A percentile compares a stretch with the other conserved stretches of the same genome.
Conservation (phyloP, 2,329 filamentous ascomycete species). For the Fusarium foetens region DNA sequence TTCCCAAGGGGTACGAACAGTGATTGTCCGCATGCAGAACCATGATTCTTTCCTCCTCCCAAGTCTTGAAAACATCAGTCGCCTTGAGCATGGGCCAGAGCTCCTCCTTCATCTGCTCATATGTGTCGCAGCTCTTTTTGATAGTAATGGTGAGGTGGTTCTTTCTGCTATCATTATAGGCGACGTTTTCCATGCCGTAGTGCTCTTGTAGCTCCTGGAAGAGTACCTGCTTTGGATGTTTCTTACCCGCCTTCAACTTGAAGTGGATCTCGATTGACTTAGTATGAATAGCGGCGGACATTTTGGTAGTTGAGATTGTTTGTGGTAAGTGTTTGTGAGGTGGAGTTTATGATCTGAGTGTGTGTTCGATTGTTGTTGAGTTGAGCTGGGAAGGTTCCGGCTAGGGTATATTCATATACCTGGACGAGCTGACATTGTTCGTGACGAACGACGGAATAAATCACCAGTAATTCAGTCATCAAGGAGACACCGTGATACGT, state of each 20-base stretch:
- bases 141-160: background rate
- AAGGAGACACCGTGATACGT: too few species aligned
- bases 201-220: background rate
- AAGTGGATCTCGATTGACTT: background rate
- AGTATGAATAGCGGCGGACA: background rate
- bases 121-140: background rate
- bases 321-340: background rate
- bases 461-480: fast-evolving
- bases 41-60: background rate
- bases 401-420: background rate
- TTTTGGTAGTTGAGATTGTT: background rate
- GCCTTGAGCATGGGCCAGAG: background rate
- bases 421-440: background rate
- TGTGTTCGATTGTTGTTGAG: background rate
- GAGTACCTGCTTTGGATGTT: background rate
- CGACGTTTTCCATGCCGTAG: background rate
- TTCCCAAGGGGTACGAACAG: background rate
- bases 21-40: background rate
- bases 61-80: background rate
- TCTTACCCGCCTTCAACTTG: background rate
- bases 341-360: background rate
- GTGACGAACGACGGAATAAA: background rate
- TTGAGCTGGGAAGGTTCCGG: background rate
- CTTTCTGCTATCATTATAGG: too few species aligned
- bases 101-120: background rate